phyloP scores from a whole-genome alignment of 1,139 yeast species.

The Lodderomyces orthopsilosis region DNA sequence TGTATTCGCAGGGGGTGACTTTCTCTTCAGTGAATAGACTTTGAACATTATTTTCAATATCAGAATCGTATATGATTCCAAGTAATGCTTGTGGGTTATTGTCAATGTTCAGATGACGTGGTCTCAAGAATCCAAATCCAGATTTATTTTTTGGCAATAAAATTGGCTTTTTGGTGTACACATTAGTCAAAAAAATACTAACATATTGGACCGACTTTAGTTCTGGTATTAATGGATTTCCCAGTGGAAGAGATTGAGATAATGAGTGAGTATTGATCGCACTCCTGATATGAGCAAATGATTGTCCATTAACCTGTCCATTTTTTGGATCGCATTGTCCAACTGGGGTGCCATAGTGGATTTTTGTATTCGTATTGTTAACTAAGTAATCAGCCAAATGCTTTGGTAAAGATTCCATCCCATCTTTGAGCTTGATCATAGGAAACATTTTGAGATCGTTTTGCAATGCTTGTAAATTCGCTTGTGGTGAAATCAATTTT shows the following conservation, averaged over 20 bases:
- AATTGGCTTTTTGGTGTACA: conserved; percentile 32
- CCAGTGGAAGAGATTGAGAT: conserved; percentile 18
- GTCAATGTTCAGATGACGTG: conserved; percentile 37
- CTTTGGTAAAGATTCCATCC: conserved; percentile 53
- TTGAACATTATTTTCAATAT: conserved; percentile 54
- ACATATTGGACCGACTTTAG: conserved; percentile 42
- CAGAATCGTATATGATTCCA: conserved; percentile 91
- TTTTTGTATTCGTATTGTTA: conserved; percentile 37
- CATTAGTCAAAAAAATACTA: conserved; percentile 59
- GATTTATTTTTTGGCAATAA: conserved; percentile 45
- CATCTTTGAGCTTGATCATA: conserved; percentile 50
- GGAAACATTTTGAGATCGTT: conserved; percentile 44
- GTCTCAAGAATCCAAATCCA: conserved; percentile 91
- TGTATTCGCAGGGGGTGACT: conserved; percentile 22
- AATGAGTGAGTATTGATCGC: conserved; percentile 48
- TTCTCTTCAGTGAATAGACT: conserved; percentile 9
- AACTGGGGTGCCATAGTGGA: conserved; percentile 27
- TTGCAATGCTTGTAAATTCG: conserved; percentile 36
- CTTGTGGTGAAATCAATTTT: conserved; percentile 30
- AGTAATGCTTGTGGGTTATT: conserved; percentile 59
- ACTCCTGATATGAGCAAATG: conserved; percentile 54
- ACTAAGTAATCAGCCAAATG: conserved; percentile 36
- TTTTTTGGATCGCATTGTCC: conserved; percentile 18
- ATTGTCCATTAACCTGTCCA: conserved; percentile 16
- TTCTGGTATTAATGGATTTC: conserved; percentile 15